Evolutionary conservation across 768 basidiomycete genomes (phyloP).

Genomic region (Kwoniella sp.): DNA sequence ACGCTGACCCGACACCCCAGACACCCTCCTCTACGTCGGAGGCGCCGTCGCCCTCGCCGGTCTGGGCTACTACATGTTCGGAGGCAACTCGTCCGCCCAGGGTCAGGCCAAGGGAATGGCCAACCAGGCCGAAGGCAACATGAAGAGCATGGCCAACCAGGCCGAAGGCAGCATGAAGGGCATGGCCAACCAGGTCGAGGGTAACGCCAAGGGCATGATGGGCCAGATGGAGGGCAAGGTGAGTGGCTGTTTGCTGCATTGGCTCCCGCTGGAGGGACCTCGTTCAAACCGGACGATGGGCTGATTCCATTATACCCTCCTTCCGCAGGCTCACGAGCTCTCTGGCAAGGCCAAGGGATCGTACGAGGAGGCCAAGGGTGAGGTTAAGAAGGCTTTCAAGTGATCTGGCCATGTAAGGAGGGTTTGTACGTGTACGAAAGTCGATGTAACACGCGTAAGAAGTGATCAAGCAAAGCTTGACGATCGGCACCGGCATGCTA

Average conservation of each 20-base stretch:
- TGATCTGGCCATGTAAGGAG: too few relatives aligned
- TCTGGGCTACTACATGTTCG: slow-evolving; percentile 31
- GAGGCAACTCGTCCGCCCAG: slow-evolving; percentile 1
- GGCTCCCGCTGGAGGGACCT: neutral
- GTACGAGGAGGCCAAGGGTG: slow-evolving; percentile 26
- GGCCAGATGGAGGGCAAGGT: slow-evolving; percentile 14
- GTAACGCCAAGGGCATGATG: slow-evolving; percentile 17
- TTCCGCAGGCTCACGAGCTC: slow-evolving; percentile 24
- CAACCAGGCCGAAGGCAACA: slow-evolving; percentile 13
- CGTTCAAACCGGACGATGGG: neutral
- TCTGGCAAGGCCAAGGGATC: slow-evolving; percentile 31
- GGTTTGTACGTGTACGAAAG: too few relatives aligned
- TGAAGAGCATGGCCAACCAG: slow-evolving; percentile 8
- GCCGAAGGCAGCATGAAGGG: slow-evolving; percentile 18
- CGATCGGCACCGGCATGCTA: too few relatives aligned
- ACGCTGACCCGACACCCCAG: neutral
- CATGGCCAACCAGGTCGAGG: slow-evolving; percentile 2
- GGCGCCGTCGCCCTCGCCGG: slow-evolving; percentile 24
- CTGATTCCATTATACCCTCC: neutral
- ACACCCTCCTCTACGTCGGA: slow-evolving; percentile 27
- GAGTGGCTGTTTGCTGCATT: neutral
- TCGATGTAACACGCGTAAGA: too few relatives aligned
- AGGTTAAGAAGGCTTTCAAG: slow-evolving; percentile 27
- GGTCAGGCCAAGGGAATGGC: slow-evolving; percentile 5
- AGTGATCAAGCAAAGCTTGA: too few relatives aligned